phyloP scores from a whole-genome alignment of 768 basidiomycete genomes.

The Crassisporium funariophilum region DNA sequence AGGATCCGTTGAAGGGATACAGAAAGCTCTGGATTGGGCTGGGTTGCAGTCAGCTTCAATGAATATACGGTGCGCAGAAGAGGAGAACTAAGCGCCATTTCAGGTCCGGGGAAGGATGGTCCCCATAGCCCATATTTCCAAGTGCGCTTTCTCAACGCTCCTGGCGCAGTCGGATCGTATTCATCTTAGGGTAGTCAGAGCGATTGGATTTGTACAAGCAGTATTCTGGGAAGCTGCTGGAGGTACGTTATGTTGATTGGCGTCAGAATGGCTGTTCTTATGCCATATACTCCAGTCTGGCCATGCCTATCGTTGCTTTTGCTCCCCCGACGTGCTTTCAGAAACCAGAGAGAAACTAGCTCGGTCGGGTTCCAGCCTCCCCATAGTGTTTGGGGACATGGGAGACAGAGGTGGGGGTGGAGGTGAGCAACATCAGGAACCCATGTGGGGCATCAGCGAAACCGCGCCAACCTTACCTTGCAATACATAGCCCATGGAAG shows the following conservation, averaged over 20 bases:
- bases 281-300: conserved; percentile 54
- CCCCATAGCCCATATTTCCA: conserved; percentile 87
- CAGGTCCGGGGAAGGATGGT: conserved; percentile 79
- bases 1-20: conserved; percentile 82
- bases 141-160: conserved; percentile 40
- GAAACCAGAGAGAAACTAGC: conserved; percentile 71
- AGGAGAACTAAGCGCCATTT: neutral
- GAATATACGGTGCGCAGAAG: neutral
- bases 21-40: conserved; percentile 83
- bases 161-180: neutral
- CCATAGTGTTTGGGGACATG: too few species aligned
- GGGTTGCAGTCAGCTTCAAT: conserved; percentile 71
- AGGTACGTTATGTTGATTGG: conserved; percentile 47
- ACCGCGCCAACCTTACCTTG: too few species aligned
- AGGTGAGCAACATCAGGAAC: too few species aligned
- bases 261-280: neutral
- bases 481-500: too few species aligned
- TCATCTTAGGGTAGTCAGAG: conserved; percentile 64
- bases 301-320: conserved; percentile 95
- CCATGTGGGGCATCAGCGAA: too few species aligned
- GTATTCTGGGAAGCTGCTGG: conserved; percentile 73
- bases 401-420: too few species aligned
- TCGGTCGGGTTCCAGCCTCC: conserved; percentile 70
- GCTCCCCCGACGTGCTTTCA: conserved; percentile 70
- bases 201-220: conserved; percentile 81